phyloP scores from a whole-genome alignment of 1,139 yeast genomes.

The Lodderomyces pseudojiufengensis region DNA sequence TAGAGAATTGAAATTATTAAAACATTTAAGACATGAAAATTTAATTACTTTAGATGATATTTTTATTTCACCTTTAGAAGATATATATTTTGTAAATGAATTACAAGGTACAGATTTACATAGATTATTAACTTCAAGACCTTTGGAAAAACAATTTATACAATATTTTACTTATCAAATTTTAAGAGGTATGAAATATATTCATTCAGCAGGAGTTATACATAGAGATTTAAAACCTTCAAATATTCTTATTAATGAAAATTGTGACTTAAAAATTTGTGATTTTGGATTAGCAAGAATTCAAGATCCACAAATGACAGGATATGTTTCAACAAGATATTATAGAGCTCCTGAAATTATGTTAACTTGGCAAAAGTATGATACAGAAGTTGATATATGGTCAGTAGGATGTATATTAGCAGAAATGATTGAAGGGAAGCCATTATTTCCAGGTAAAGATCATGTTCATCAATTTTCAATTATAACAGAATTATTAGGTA shows the following conservation, averaged over 20 bases:
- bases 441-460: constrained; percentile 96
- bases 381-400: constrained; percentile 98
- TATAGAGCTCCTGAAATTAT: constrained; percentile 98
- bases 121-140: constrained; percentile 84
- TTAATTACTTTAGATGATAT: constrained; percentile 91
- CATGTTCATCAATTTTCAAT: constrained; percentile 97
- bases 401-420: constrained; percentile 99
- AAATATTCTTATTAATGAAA: constrained; percentile 87
- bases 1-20: constrained; percentile 87
- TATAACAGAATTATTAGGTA: constrained; percentile 91
- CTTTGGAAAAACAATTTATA: constrained; percentile 91
- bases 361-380: constrained; percentile 99
- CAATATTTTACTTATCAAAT: constrained; percentile 96
- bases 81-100: constrained; percentile 95
- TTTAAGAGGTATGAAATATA: constrained; percentile 87
- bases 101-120: constrained; percentile 95
- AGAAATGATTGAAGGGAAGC: constrained; percentile 99
- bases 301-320: constrained; percentile 99
- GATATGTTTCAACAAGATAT: constrained; percentile 94
- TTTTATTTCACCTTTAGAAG: constrained; percentile 91
- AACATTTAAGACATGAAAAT: constrained; percentile 92
- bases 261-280: constrained; percentile 93
- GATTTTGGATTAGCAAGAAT: constrained; percentile 96
- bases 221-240: constrained; percentile 94
- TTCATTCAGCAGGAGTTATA: constrained; percentile 95